A percentile compares a stretch with the other conserved stretches of the same genome.
Conservation (phyloP, 2,329 filamentous ascomycete species). For the Fusarium metavorans region DNA sequence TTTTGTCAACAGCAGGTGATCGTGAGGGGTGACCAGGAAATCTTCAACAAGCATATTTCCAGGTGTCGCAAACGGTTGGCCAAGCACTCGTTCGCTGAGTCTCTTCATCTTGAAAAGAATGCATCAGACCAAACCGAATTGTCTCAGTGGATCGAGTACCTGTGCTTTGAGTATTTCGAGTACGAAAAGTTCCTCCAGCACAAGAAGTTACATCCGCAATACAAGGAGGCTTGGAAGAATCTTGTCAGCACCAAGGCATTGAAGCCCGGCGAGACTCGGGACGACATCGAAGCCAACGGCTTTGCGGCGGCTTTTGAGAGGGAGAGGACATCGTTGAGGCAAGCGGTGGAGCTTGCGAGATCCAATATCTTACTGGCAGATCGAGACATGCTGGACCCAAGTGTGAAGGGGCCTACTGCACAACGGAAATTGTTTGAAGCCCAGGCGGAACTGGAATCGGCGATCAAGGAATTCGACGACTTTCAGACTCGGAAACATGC, state of each 20-base stretch:
- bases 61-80: slow-evolving; percentile 19
- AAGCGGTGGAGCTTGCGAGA: slow-evolving; percentile 32
- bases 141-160: slow-evolving; percentile 56
- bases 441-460: slow-evolving; percentile 25
- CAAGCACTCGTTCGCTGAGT: slow-evolving; percentile 11
- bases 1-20: slow-evolving; percentile 35
- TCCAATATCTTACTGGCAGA: slow-evolving; percentile 32
- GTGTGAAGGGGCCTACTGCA: slow-evolving; percentile 9
- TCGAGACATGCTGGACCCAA: slow-evolving; percentile 33
- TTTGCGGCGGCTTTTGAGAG: not conserved
- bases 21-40: slow-evolving; percentile 19
- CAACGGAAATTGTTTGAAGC: slow-evolving; percentile 25
- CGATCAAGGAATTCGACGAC: slow-evolving; percentile 29
- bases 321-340: slow-evolving; percentile 7
- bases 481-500: slow-evolving; percentile 14
- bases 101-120: slow-evolving; percentile 39
- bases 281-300: slow-evolving; percentile 15
- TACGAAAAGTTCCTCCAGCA: slow-evolving; percentile 31
- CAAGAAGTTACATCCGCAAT: slow-evolving; percentile 16
- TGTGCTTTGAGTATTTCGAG: slow-evolving; percentile 43
- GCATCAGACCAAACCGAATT: slow-evolving; percentile 47
- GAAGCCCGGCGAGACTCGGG: slow-evolving; percentile 7
- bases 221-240: slow-evolving; percentile 29
- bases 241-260: slow-evolving; percentile 24
- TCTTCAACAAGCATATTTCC: slow-evolving; percentile 14